phyloP scores from a whole-genome alignment of 768 basidiomycete genomes.

The Hypholoma fasciculare region DNA sequence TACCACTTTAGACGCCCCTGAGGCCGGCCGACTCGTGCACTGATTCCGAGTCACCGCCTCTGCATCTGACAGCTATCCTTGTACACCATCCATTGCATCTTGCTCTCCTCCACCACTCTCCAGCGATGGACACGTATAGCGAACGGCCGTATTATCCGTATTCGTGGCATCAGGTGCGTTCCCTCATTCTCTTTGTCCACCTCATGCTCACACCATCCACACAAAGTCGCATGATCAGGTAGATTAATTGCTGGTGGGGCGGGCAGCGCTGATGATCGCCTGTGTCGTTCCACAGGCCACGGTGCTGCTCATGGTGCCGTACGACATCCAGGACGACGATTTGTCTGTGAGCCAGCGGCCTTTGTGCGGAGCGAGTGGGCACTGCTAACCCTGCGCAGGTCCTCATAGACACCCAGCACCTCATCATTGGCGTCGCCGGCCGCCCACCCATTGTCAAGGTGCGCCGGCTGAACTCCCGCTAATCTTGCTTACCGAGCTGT shows the following conservation, averaged over 20 bases:
- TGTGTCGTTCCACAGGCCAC: conserved; percentile 55
- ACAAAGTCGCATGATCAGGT: conserved; percentile 86
- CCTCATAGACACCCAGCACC: conserved; percentile 66
- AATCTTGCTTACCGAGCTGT: neutral
- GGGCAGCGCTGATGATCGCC: conserved; percentile 11
- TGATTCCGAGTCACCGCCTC: conserved; percentile 20
- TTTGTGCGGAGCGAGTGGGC: conserved; percentile 2
- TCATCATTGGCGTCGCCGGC: conserved; percentile 73
- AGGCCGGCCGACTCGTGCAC: too few relatives aligned
- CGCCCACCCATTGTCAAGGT: conserved; percentile 76
- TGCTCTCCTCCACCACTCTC: neutral
- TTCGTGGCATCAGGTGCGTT: conserved; percentile 84
- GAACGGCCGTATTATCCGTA: conserved; percentile 51
- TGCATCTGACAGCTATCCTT: conserved; percentile 7
- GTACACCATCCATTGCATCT: neutral
- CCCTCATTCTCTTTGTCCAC: neutral
- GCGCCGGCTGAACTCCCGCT: conserved; percentile 13
- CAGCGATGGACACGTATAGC: conserved; percentile 38
- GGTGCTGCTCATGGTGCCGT: conserved; percentile 72
- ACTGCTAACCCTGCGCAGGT: conserved; percentile 43
- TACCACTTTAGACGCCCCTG: conserved; percentile 19
- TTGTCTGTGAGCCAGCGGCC: conserved; percentile 49
- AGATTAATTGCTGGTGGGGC: conserved; percentile 14
- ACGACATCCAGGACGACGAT: conserved; percentile 70
- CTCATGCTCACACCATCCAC: conserved; percentile 12